Evolutionary conservation across 139 green algal species (phyloP).

Genomic region (Chlamydomonas schloesseri): DNA sequence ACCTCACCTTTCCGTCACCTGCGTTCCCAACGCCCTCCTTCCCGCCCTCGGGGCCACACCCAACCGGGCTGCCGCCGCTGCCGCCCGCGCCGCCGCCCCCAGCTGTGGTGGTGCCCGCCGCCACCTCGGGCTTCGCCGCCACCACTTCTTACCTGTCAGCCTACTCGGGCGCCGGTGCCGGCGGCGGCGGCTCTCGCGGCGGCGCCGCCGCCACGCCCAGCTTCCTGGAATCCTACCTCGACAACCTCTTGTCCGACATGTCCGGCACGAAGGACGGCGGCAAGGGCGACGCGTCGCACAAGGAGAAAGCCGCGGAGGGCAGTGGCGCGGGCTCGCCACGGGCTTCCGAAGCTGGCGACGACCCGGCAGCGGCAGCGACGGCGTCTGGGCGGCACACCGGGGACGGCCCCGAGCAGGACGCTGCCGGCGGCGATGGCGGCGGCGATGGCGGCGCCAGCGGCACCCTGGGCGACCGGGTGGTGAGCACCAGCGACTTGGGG

Average conservation of each 20-base stretch:
- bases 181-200: background rate
- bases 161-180: constrained; percentile 7
- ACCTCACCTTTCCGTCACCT: constrained; percentile 1
- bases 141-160: constrained; percentile 30
- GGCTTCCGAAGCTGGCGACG: too few species aligned
- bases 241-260: constrained; percentile 52
- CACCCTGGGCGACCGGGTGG: background rate
- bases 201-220: background rate
- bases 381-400: too few species aligned
- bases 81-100: background rate
- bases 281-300: background rate
- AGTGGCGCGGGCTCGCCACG: background rate
- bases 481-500: background rate
- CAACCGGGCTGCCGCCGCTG: background rate
- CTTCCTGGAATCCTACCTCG: constrained; percentile 60
- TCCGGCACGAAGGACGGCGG: background rate
- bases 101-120: background rate
- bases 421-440: background rate
- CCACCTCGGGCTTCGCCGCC: background rate
- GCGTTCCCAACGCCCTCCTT: background rate
- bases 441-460: background rate
- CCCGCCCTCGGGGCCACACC: background rate
- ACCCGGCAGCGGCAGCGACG: too few species aligned
- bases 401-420: background rate
- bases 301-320: too few species aligned